These are phyloP conservation scores for Cercospora sojina DNA, from an alignment of 2,329 filamentous ascomycete genomes.

Conservation along the genomic window DNA sequence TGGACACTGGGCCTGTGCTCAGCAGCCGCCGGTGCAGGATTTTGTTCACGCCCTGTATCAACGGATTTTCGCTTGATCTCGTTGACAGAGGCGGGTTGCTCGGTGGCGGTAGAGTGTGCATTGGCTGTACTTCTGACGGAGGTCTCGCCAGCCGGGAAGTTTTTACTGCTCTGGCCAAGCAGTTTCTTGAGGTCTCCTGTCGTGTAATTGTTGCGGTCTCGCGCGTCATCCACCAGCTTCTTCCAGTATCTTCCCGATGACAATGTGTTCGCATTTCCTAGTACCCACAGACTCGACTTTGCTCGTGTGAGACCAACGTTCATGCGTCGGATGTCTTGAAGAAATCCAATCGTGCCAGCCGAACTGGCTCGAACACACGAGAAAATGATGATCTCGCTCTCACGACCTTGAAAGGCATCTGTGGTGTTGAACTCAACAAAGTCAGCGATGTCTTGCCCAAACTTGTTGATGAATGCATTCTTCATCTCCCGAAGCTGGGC, in stretches of 20 bases:
- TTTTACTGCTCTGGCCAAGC: constrained; percentile 53
- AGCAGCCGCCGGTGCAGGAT: not conserved
- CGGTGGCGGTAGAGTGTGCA: constrained; percentile 10
- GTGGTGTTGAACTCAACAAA: constrained; percentile 97
- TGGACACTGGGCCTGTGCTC: constrained; percentile 9
- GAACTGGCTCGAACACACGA: constrained; percentile 92
- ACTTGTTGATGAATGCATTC: constrained; percentile 67
- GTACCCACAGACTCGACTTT: constrained; percentile 93
- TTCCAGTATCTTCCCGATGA: constrained; percentile 89
- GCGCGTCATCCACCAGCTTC: constrained; percentile 79
- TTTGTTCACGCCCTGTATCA: not conserved
- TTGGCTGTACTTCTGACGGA: constrained; percentile 31
- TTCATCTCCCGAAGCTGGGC: constrained; percentile 82
- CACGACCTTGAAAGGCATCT: constrained; percentile 94
- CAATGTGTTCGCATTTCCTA: constrained; percentile 86
- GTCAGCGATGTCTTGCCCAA: constrained; percentile 71
- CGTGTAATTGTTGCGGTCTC: constrained; percentile 71
- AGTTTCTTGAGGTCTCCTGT: constrained; percentile 60
- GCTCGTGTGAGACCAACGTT: constrained; percentile 97
- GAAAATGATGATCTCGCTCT: constrained; percentile 98
- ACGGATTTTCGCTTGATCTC: not conserved
- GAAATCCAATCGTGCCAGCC: constrained; percentile 96
- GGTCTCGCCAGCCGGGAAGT: constrained; percentile 35
- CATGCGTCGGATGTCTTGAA: constrained; percentile 98
- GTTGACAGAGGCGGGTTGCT: not conserved